These are phyloP conservation scores for Trichoderma arundinaceum DNA, from an alignment of 2,329 filamentous ascomycete species.

Conservation along the genomic window DNA sequence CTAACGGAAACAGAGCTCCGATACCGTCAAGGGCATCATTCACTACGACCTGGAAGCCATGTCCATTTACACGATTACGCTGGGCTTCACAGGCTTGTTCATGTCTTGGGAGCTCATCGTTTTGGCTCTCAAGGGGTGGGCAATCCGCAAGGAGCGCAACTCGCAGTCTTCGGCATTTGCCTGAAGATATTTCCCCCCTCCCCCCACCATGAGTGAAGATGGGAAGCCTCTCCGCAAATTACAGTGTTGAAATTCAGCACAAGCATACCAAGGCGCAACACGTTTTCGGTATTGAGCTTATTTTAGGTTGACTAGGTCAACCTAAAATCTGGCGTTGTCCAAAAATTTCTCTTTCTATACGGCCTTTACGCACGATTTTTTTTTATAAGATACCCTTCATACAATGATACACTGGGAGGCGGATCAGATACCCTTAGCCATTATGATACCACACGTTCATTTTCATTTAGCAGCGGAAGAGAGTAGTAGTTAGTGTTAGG, in stretches of 20 bases:
- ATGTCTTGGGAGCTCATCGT: conserved; percentile 84
- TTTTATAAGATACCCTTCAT: conserved; percentile 24
- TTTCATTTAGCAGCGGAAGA: background rate
- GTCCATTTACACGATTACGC: conserved; percentile 88
- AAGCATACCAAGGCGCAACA: background rate
- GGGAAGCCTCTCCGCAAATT: no score
- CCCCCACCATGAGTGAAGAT: background rate
- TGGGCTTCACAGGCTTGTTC: conserved; percentile 80
- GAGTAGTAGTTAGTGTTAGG: background rate
- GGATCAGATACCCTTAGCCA: conserved; percentile 14
- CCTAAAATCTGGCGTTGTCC: background rate
- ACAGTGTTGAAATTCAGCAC: background rate
- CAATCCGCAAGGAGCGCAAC: conserved; percentile 56
- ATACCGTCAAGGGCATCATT: conserved; percentile 79
- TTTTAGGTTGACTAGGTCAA: background rate
- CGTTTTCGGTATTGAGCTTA: background rate
- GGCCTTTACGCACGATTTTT: conserved; percentile 9
- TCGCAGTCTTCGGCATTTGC: conserved; percentile 1
- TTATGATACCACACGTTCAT: conserved; percentile 29
- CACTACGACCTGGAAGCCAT: conserved; percentile 81
- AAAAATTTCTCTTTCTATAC: conserved; percentile 13
- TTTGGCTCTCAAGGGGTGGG: conserved; percentile 89
- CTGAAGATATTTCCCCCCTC: background rate
- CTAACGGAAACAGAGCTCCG: conserved; percentile 62
- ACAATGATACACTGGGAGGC: conserved; percentile 11